Conservation (phyloP, 768 basidiomycete species). For the Clathrus columnatus region DNA sequence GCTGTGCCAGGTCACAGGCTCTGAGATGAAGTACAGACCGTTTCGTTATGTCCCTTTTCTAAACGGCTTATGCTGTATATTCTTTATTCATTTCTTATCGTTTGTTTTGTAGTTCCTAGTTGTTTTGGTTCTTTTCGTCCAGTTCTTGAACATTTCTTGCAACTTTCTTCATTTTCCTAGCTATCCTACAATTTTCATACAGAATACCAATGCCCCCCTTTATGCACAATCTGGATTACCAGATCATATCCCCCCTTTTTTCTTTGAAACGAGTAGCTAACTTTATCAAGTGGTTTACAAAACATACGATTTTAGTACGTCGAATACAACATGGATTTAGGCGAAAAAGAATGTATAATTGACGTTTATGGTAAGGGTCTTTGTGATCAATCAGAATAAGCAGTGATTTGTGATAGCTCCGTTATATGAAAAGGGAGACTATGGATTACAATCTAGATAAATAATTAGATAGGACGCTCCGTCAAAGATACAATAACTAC, state of each 20-base stretch:
- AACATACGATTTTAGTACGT: not conserved
- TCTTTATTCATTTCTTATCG: not conserved
- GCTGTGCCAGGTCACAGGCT: constrained; percentile 91
- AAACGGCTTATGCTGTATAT: not conserved
- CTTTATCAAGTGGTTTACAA: not conserved
- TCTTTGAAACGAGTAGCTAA: too few species aligned
- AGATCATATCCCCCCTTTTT: not conserved
- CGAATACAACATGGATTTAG: not conserved
- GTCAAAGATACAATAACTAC: too few species aligned
- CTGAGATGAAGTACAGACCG: constrained; percentile 24
- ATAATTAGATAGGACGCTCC: too few species aligned
- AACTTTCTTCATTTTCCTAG: not conserved
- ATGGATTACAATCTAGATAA: too few species aligned
- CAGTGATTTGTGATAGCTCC: too few species aligned
- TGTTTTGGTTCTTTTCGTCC: not conserved
- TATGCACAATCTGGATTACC: not conserved
- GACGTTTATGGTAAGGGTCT: not conserved
- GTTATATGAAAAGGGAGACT: too few species aligned
- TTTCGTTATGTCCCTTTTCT: not conserved
- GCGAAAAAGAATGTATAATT: too few species aligned
- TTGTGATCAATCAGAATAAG: too few species aligned
- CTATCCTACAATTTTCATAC: not conserved
- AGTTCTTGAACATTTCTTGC: not conserved
- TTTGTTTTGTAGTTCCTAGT: not conserved
- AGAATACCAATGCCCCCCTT: not conserved